These are phyloP conservation scores for Trichoderma lentiforme DNA, from an alignment of 2,329 filamentous ascomycete species.

Conservation along the genomic window DNA sequence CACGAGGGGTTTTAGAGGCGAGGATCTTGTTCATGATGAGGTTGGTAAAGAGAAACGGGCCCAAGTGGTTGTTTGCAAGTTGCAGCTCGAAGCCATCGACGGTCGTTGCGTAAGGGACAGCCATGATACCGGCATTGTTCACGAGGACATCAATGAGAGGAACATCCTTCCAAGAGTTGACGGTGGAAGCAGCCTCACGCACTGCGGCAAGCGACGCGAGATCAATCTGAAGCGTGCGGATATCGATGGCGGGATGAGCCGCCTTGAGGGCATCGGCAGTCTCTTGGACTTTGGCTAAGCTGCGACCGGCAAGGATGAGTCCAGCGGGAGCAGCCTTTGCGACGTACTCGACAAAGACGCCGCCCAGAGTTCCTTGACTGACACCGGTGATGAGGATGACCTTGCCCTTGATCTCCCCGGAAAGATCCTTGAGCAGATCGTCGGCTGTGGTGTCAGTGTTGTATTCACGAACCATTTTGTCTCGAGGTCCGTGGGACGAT, in stretches of 20 bases:
- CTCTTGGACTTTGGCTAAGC: constrained; percentile 35
- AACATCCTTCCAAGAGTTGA: constrained; percentile 23
- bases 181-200: constrained; percentile 35
- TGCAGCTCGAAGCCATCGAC: constrained; percentile 38
- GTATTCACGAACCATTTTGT: constrained; percentile 3
- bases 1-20: constrained; percentile 25
- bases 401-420: constrained; percentile 29
- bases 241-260: constrained; percentile 31
- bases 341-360: constrained; percentile 35
- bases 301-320: constrained; percentile 48
- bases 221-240: constrained; percentile 34
- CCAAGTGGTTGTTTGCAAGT: constrained; percentile 37
- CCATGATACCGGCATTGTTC: constrained; percentile 45
- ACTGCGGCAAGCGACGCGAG: constrained; percentile 37
- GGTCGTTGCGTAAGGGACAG: constrained; percentile 29
- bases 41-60: constrained; percentile 40
- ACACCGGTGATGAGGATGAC: constrained; percentile 42
- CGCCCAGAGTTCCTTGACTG: constrained; percentile 38
- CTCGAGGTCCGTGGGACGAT: background rate
- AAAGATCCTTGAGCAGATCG: constrained; percentile 22
- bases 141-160: constrained; percentile 38
- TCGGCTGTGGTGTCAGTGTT: constrained; percentile 20
- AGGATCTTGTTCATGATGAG: constrained; percentile 33
- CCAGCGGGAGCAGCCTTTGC: constrained; percentile 38
- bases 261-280: constrained; percentile 35